Percentiles rank a stretch among this genome's conserved stretches.
phyloP scores from a whole-genome alignment of 495 filamentous ascomycete genomes.

The Podospora comata region DNA sequence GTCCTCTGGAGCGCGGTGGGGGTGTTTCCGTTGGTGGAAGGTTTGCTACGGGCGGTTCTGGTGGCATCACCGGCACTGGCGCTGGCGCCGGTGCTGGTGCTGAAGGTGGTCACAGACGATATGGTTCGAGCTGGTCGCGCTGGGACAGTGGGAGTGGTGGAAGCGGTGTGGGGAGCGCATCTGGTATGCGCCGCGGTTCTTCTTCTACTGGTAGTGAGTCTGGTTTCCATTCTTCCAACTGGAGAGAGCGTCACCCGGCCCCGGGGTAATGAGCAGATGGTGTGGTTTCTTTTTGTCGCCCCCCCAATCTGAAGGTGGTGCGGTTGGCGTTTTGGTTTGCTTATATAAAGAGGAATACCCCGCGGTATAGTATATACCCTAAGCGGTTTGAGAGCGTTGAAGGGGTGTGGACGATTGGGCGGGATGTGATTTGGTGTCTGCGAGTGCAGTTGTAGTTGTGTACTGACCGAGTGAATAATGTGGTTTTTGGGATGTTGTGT shows the following conservation, averaged over 20 bases:
- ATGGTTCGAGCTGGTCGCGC: neutral
- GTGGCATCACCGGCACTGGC: neutral
- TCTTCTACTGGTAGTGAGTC: neutral
- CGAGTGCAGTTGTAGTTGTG: neutral
- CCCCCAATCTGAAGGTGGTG: neutral
- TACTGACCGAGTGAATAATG: neutral
- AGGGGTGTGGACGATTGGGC: neutral
- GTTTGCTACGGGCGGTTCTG: neutral
- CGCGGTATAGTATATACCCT: neutral
- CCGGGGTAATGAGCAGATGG: neutral
- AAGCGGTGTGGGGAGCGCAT: neutral
- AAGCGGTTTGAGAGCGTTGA: neutral
- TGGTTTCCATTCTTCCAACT: neutral
- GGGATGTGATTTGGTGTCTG: neutral
- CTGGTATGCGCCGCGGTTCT: neutral
- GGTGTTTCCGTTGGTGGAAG: neutral
- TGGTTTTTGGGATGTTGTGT: neutral
- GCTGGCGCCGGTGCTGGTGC: neutral
- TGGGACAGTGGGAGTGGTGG: neutral
- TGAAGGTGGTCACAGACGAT: neutral
- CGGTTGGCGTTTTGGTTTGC: neutral
- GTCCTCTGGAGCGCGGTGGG: neutral
- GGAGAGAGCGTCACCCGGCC: neutral
- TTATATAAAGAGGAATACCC: neutral
- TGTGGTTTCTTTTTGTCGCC: neutral